Percentiles rank a stretch among this genome's conserved stretches.
These are phyloP conservation scores for Tirmania nivea DNA, from an alignment of 495 filamentous ascomycete species.

Conservation along the genomic window DNA sequence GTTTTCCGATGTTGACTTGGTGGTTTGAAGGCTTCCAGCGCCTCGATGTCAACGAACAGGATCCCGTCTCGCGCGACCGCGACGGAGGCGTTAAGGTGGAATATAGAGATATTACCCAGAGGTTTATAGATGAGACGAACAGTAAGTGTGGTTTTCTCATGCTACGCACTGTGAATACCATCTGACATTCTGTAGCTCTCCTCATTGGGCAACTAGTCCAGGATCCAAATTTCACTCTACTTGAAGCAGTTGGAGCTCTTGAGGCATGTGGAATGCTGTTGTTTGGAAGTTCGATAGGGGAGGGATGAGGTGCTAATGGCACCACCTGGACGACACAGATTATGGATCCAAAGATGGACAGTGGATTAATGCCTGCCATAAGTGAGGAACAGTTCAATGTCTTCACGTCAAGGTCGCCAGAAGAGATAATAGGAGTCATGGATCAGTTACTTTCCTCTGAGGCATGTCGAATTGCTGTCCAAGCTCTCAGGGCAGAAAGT, in stretches of 20 bases:
- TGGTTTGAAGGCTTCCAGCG: background rate
- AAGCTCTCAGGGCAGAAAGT: background rate
- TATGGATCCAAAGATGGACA: constrained; percentile 98
- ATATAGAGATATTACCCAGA: background rate
- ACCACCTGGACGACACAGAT: constrained; percentile 34
- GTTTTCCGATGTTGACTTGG: background rate
- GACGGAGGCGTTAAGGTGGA: background rate
- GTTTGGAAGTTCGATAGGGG: background rate
- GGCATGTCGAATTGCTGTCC: constrained; percentile 27
- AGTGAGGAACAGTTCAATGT: constrained; percentile 42
- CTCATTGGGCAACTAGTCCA: constrained; percentile 63
- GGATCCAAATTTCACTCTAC: constrained; percentile 81
- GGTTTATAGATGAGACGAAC: background rate
- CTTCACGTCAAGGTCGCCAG: constrained; percentile 38
- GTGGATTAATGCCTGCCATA: constrained; percentile 63
- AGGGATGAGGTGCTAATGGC: background rate
- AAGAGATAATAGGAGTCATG: constrained; percentile 78
- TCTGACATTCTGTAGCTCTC: background rate
- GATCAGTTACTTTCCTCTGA: constrained; percentile 81
- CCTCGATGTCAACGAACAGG: background rate
- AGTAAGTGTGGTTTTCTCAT: background rate
- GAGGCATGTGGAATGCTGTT: constrained; percentile 39
- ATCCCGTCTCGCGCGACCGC: background rate
- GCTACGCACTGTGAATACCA: no score
- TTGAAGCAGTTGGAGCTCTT: constrained; percentile 81